Evolutionary conservation across 192 early-diverging fungal genomes (phyloP).

Genomic region (Linnemannia zychae): DNA sequence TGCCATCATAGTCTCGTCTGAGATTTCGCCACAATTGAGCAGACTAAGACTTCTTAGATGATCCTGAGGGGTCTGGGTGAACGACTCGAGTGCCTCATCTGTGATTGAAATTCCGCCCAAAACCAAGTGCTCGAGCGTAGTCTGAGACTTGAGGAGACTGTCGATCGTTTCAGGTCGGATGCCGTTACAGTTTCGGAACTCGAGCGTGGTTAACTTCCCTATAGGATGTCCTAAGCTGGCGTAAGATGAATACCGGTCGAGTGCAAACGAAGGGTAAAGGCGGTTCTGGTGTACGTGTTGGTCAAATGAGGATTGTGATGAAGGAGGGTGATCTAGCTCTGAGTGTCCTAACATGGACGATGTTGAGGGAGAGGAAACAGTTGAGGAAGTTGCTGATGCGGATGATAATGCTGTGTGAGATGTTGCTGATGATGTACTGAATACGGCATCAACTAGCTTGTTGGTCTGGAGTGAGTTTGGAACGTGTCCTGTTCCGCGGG

Average conservation of each 20-base stretch:
- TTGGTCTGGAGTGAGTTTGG: background rate
- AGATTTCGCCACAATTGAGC: constrained; percentile 34
- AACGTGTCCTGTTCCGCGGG: background rate
- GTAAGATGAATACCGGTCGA: constrained; percentile 21
- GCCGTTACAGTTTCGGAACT: constrained; percentile 31
- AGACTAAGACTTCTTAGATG: constrained; percentile 18
- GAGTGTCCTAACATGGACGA: constrained; percentile 28
- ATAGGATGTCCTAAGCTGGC: background rate
- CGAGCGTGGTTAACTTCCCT: constrained; percentile 21
- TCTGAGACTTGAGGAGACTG: constrained; percentile 22
- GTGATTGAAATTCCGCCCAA: constrained; percentile 41
- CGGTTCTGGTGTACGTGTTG: background rate
- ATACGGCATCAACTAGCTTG: background rate
- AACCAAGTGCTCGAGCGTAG: constrained; percentile 17
- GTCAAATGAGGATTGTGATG: background rate
- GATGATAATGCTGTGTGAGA: background rate
- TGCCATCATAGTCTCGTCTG: constrained; percentile 53
- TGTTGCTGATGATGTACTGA: constrained; percentile 7
- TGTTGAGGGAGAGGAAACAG: constrained; percentile 35
- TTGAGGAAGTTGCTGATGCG: constrained; percentile 15
- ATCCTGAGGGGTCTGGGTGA: constrained; percentile 25
- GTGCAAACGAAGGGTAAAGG: constrained; percentile 3
- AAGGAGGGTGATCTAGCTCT: constrained; percentile 4
- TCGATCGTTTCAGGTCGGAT: constrained; percentile 21
- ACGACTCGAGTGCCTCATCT: constrained; percentile 26